Evolutionary conservation across 2,329 filamentous ascomycete genomes (phyloP), one percentile per base, ranked within the genome.

Genomic region (Arachnomyces sp.): DNA sequence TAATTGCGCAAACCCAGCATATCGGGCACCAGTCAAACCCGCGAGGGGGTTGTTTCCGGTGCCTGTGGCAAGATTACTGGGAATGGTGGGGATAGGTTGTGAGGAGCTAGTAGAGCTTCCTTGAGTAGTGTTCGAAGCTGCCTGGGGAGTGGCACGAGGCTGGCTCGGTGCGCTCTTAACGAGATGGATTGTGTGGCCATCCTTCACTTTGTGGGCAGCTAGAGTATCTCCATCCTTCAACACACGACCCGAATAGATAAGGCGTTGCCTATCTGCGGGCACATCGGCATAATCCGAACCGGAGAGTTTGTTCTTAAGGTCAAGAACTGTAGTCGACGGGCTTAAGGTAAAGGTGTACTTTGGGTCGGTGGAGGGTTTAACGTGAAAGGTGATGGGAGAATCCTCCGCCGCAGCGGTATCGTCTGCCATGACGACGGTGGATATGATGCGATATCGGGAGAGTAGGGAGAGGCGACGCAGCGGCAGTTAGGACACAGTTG

Each of bases 201-300:
- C 75, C 73, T 95, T 95, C 65, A 98, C 89, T 72, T 95, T 96
- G 71, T 93, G 93, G 42, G 79, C 78, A 48, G 74, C 79, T 32
- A 98, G 70, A 0, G 84, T 81, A 54, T 98, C 90, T 43, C 83
- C 79, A 61, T 98, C 92, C 71, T 96, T 98, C 69, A 98, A 79
- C 45, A 98, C 90, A 45, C 90, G 82, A 39, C 92, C 92, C 4
- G 90, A 95, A 72, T 96, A 98, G 67, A 98, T 98, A 48, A 98
- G 74, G 45, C 92, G 85, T 68, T 96, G 90, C 52, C 88, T 79
- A 57, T 94, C 87, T 39, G 82, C 74, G 28, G 92, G 83, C 41
- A 94, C 80, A 61, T 94, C 82, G 62, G 93, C 90, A 58, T 82
- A 86, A 53, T 94, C 87, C 43, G 79, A 67, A 25, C 77, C 76